These are phyloP conservation scores for Coemansia sp. DNA, from an alignment of 192 early-diverging fungal genomes.

Conservation along the genomic window DNA sequence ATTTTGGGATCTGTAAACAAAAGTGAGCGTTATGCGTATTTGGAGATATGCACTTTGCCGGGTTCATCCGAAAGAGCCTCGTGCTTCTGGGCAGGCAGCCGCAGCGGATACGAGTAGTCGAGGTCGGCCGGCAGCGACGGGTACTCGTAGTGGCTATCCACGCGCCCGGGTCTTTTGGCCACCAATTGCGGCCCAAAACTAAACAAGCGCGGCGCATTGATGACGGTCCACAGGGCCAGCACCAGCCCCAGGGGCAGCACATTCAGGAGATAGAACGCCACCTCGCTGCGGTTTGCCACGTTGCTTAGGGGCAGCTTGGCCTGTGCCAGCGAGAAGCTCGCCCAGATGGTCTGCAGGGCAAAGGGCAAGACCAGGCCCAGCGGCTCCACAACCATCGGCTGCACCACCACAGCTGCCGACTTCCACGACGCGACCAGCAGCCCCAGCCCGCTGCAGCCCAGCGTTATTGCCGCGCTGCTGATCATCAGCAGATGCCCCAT, in stretches of 20 bases:
- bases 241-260: slow-evolving; percentile 32
- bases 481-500: slow-evolving; percentile 20
- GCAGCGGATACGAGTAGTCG: slow-evolving; percentile 18
- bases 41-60: background rate
- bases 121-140: slow-evolving; percentile 16
- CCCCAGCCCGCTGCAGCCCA: slow-evolving; percentile 15
- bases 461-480: background rate
- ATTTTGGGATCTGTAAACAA: no score
- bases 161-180: no score
- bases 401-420: background rate
- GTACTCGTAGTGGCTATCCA: slow-evolving; percentile 15
- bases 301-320: slow-evolving; percentile 14
- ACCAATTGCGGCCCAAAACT: background rate
- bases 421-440: slow-evolving; percentile 21
- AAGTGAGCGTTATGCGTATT: background rate
- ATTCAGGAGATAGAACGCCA: slow-evolving; percentile 33
- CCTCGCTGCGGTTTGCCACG: slow-evolving; percentile 24
- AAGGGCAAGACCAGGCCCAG: slow-evolving; percentile 11
- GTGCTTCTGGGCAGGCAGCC: background rate
- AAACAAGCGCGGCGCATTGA: slow-evolving; percentile 25
- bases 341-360: slow-evolving; percentile 26
- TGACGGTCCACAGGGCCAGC: slow-evolving; percentile 25
- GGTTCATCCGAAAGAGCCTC: background rate
- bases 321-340: slow-evolving; percentile 24
- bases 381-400: slow-evolving; percentile 1